These are phyloP conservation scores for Pythium brachiatum DNA, from an alignment of 352 stramenopile genomes.

Conservation along the genomic window DNA sequence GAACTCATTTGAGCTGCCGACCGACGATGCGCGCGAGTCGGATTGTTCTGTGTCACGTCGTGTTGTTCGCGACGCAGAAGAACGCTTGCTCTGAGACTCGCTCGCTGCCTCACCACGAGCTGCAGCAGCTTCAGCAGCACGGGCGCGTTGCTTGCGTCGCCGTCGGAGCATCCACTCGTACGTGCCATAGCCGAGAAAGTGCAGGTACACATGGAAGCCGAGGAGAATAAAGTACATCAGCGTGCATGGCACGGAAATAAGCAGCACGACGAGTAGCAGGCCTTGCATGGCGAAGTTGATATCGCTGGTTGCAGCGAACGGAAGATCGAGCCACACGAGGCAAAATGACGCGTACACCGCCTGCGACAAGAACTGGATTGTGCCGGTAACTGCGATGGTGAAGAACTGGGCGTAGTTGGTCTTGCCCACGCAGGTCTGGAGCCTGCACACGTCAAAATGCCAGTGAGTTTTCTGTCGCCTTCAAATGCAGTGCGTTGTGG, in stretches of 20 bases:
- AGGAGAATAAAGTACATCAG: constrained; percentile 86
- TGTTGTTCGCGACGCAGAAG: constrained; percentile 18
- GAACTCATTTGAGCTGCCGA: constrained; percentile 42
- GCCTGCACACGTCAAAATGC: constrained; percentile 29
- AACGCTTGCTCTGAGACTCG: constrained; percentile 19
- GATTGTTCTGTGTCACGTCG: constrained; percentile 17
- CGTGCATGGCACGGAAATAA: constrained; percentile 75
- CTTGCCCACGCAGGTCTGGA: constrained; percentile 83
- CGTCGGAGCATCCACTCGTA: constrained; percentile 88
- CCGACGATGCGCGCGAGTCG: constrained; percentile 31
- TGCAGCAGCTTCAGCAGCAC: constrained; percentile 50
- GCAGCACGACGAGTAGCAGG: constrained; percentile 45
- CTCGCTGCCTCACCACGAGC: constrained; percentile 26
- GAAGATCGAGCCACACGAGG: constrained; percentile 57
- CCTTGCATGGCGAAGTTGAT: constrained; percentile 39
- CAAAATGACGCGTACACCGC: constrained; percentile 45
- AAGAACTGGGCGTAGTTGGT: constrained; percentile 88
- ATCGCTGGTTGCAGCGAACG: constrained; percentile 23
- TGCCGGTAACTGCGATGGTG: constrained; percentile 67
- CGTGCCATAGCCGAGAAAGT: constrained; percentile 77
- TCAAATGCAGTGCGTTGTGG: background rate
- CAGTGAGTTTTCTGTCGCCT: background rate
- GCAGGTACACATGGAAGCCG: constrained; percentile 79
- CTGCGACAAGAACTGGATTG: constrained; percentile 68
- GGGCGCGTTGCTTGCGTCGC: constrained; percentile 51